Evolutionary conservation across 2,329 filamentous ascomycete species (phyloP).

Genomic region (Aspergillus niger): DNA sequence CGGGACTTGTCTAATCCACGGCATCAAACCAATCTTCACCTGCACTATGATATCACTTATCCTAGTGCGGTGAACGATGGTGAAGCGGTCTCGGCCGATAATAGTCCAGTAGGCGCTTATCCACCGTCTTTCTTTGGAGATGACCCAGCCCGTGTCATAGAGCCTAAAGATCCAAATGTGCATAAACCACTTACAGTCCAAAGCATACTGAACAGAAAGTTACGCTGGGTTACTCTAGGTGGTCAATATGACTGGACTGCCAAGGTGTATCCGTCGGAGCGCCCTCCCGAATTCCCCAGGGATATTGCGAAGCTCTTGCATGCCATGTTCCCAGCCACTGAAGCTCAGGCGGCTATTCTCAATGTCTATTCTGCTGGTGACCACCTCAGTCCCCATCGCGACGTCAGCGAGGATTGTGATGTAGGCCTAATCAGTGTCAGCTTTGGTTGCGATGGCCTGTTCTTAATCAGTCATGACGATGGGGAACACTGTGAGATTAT

Average conservation of each 20-base stretch:
- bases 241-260: conserved; percentile 96
- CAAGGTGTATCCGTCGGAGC: conserved; percentile 72
- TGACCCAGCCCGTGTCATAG: conserved; percentile 33
- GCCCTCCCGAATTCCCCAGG: conserved; percentile 70
- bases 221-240: conserved; percentile 92
- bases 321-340: conserved; percentile 72
- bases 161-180: conserved; percentile 69
- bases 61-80: conserved; percentile 32
- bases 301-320: conserved; percentile 71
- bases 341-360: conserved; percentile 85
- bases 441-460: conserved; percentile 85
- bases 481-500: conserved; percentile 50
- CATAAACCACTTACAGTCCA: conserved; percentile 72
- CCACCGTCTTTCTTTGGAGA: conserved; percentile 58
- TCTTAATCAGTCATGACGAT: conserved; percentile 73
- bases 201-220: conserved; percentile 73
- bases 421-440: conserved; percentile 81
- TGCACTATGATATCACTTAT: conserved; percentile 74
- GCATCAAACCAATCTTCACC: conserved; percentile 88
- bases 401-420: conserved; percentile 84
- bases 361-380: conserved; percentile 92
- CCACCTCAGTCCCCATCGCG: conserved; percentile 87
- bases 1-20: conserved; percentile 70
- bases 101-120: conserved; percentile 17
- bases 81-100: conserved; percentile 46